phyloP scores from a whole-genome alignment of 202 grass and related monocot genomes.

The Eragrostis tef region DNA sequence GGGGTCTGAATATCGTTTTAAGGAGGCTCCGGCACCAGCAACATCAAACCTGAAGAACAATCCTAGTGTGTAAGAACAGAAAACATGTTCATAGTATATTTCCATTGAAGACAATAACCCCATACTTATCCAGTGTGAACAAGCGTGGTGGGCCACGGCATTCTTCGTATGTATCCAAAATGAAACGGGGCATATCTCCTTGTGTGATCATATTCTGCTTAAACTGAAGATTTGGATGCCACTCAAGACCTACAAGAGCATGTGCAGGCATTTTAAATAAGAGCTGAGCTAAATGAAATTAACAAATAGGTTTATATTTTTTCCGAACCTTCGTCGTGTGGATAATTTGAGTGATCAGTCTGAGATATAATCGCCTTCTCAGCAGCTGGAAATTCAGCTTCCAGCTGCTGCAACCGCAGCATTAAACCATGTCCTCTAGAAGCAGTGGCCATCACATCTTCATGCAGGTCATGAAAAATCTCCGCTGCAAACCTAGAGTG shows the following conservation, averaged over 20 bases:
- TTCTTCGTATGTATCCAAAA: slow-evolving; percentile 99
- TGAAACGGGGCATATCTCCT: slow-evolving; percentile 99
- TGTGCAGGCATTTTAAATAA: slow-evolving; percentile 14
- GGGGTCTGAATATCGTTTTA: slow-evolving; percentile 96
- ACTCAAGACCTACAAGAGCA: slow-evolving; percentile 64
- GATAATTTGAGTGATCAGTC: slow-evolving; percentile 62
- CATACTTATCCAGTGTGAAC: slow-evolving; percentile 96
- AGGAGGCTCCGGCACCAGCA: slow-evolving; percentile 92
- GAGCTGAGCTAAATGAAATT: slow-evolving; percentile 32
- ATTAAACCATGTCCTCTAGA: slow-evolving; percentile 84
- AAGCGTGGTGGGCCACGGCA: slow-evolving; percentile 81
- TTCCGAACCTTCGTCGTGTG: slow-evolving; percentile 72
- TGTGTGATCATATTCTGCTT: slow-evolving; percentile 86
- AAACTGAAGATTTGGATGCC: slow-evolving; percentile 78
- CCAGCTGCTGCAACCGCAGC: slow-evolving; percentile 89
- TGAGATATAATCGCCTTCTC: slow-evolving; percentile 78
- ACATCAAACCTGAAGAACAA: slow-evolving; percentile 88
- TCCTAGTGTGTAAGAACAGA: slow-evolving; percentile 30
- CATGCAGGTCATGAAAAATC: slow-evolving; percentile 97
- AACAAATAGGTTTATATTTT: slow-evolving; percentile 30
- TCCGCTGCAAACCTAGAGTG: slow-evolving; percentile 84
- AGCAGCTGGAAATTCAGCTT: slow-evolving; percentile 83
- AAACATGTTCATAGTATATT: slow-evolving; percentile 35
- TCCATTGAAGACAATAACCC: slow-evolving; percentile 34
- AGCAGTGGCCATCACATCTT: slow-evolving; percentile 82